A percentile compares a stretch with the other conserved stretches of the same genome.
Conservation (phyloP, 1,284 basidiomycete genomes). For the Microbotryomycetes sp. region DNA sequence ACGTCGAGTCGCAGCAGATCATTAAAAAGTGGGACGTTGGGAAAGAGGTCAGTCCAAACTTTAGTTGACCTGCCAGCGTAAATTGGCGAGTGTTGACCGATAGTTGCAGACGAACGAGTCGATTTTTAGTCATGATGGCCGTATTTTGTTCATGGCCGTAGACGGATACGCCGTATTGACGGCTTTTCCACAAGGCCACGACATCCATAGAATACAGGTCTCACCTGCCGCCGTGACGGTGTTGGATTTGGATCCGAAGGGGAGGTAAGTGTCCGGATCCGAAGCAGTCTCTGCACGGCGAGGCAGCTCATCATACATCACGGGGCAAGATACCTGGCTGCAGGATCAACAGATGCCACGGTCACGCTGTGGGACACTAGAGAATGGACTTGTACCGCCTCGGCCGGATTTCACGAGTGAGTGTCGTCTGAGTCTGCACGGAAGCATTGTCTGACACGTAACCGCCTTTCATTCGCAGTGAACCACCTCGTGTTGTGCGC, state of each 20-base stretch:
- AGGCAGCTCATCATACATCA: not conserved
- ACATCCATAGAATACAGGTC: slow-evolving; percentile 8
- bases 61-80: not conserved
- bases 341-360: slow-evolving; percentile 23
- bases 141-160: slow-evolving; percentile 17
- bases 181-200: slow-evolving; percentile 12
- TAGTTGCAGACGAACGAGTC: slow-evolving; percentile 24
- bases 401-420: slow-evolving; percentile 24
- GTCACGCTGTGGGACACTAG: slow-evolving; percentile 29
- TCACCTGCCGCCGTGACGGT: slow-evolving; percentile 5
- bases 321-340: slow-evolving; percentile 16
- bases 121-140: slow-evolving; percentile 27
- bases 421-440: not conserved
- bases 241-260: slow-evolving; percentile 26
- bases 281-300: not conserved
- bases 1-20: slow-evolving; percentile 15
- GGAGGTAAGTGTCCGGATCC: slow-evolving; percentile 10
- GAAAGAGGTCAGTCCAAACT: slow-evolving; percentile 10
- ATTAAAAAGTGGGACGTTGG: slow-evolving; percentile 1
- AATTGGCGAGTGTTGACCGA: too few species aligned
- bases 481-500: slow-evolving; percentile 10
- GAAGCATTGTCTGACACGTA: too few species aligned
- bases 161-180: slow-evolving; percentile 10
- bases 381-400: slow-evolving; percentile 21
- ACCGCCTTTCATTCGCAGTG: not conserved